These are phyloP conservation scores for Porpolomopsis calyptriformis DNA, from an alignment of 768 basidiomycete species.

Conservation along the genomic window DNA sequence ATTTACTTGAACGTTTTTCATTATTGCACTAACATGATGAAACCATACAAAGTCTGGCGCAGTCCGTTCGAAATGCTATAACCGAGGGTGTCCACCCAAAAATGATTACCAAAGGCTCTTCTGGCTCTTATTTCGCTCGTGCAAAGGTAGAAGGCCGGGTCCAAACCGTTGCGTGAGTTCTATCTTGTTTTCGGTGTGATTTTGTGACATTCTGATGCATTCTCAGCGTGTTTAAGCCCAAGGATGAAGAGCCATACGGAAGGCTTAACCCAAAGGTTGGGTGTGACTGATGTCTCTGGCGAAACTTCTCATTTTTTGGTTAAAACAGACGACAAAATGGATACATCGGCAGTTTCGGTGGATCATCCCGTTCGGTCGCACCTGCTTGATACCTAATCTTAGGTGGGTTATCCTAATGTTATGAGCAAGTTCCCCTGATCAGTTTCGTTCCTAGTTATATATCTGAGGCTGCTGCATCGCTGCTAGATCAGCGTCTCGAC, in stretches of 20 bases:
- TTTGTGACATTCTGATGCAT: neutral
- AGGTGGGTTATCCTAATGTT: conserved; percentile 36
- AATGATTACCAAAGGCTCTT: conserved; percentile 83
- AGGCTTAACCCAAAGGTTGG: conserved; percentile 74
- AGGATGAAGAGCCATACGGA: conserved; percentile 86
- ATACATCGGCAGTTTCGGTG: conserved; percentile 79
- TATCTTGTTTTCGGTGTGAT: neutral
- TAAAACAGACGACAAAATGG: conserved; percentile 72
- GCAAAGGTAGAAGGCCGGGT: conserved; percentile 66
- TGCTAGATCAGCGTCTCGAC: conserved; percentile 64
- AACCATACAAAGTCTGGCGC: conserved; percentile 36
- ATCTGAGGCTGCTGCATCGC: conserved; percentile 79
- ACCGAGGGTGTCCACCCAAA: conserved; percentile 75
- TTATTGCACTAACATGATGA: conserved; percentile 1
- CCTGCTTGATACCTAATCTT: conserved; percentile 82
- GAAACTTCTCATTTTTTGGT: conserved; percentile 1
- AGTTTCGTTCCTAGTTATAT: conserved; percentile 50
- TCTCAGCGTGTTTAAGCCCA: conserved; percentile 79
- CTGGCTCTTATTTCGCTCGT: conserved; percentile 87
- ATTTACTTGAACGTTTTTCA: neutral
- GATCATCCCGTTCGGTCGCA: conserved; percentile 84
- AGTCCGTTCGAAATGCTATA: conserved; percentile 61
- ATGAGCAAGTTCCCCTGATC: neutral
- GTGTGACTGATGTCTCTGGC: neutral
- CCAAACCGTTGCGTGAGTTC: conserved; percentile 68